A percentile compares a stretch with the other conserved stretches of the same genome.
phyloP scores from a whole-genome alignment of 2,329 filamentous ascomycete genomes.

The Septoria petroselini region DNA sequence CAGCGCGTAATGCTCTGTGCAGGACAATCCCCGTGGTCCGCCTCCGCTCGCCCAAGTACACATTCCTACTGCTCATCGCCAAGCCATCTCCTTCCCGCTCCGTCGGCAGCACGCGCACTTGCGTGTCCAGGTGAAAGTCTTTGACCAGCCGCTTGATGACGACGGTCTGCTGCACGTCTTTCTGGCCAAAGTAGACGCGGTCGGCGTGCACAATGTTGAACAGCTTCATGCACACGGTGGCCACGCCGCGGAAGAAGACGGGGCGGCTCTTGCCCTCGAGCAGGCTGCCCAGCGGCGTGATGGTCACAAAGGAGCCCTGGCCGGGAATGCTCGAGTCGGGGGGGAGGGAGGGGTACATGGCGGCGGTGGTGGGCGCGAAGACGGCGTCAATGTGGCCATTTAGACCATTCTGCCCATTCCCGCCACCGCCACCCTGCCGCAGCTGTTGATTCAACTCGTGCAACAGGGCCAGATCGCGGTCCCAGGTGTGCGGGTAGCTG shows the following conservation, averaged over 20 bases:
- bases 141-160: constrained; percentile 81
- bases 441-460: constrained; percentile 68
- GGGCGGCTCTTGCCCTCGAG: constrained; percentile 83
- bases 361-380: constrained; percentile 76
- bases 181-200: constrained; percentile 89
- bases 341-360: constrained; percentile 85
- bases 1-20: constrained; percentile 64
- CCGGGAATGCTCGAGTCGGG: constrained; percentile 69
- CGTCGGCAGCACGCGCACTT: constrained; percentile 72
- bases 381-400: constrained; percentile 73
- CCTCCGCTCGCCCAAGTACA: constrained; percentile 78
- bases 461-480: constrained; percentile 67
- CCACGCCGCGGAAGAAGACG: constrained; percentile 94
- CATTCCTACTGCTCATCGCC: constrained; percentile 88
- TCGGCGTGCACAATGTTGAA: constrained; percentile 80
- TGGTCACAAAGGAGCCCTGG: constrained; percentile 83
- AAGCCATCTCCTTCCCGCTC: constrained; percentile 75
- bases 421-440: no score
- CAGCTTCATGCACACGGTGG: constrained; percentile 92
- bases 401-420: constrained; percentile 44
- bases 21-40: constrained; percentile 71
- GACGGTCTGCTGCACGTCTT: constrained; percentile 94
- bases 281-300: constrained; percentile 77
- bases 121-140: constrained; percentile 77
- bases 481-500: constrained; percentile 89